Evolutionary conservation across 768 basidiomycete species (phyloP).

Genomic region (Sistotremastrum suecicum): DNA sequence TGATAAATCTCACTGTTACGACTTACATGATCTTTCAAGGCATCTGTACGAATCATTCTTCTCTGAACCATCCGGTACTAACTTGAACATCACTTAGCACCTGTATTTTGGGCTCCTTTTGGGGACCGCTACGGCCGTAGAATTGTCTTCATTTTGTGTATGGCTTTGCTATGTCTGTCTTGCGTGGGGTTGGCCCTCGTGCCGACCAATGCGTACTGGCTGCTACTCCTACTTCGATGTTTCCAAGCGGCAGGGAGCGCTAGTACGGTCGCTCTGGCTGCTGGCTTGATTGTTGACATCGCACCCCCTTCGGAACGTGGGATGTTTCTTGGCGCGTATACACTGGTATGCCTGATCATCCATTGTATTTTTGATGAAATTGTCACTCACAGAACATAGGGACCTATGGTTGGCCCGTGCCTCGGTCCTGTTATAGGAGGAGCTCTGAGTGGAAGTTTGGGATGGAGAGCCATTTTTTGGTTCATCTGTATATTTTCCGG

Average conservation of each 20-base stretch:
- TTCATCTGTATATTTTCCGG: constrained; percentile 38
- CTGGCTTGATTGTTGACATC: constrained; percentile 71
- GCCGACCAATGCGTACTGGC: constrained; percentile 55
- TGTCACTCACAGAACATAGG: not conserved
- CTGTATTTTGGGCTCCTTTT: constrained; percentile 50
- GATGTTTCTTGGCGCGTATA: constrained; percentile 56
- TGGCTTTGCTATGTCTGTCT: constrained; percentile 46
- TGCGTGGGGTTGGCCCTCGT: constrained; percentile 49
- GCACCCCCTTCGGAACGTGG: constrained; percentile 60
- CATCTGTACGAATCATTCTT: constrained; percentile 23
- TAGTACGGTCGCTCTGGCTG: constrained; percentile 66
- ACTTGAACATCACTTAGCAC: constrained; percentile 16
- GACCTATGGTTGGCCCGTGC: constrained; percentile 16
- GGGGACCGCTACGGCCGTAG: constrained; percentile 55
- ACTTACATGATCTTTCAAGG: constrained; percentile 63
- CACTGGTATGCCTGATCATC: constrained; percentile 28
- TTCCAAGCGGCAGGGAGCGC: constrained; percentile 70
- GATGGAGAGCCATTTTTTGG: constrained; percentile 62
- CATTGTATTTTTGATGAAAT: too few species aligned
- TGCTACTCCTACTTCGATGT: constrained; percentile 66
- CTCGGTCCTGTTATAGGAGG: constrained; percentile 39
- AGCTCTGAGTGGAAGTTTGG: constrained; percentile 37
- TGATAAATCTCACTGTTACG: constrained; percentile 71
- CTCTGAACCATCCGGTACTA: not conserved
- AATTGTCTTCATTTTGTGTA: constrained; percentile 46